A percentile compares a stretch with the other conserved stretches of the same genome.
Conservation (phyloP, 1,139 yeast species). For the Candida labiduridarum region DNA sequence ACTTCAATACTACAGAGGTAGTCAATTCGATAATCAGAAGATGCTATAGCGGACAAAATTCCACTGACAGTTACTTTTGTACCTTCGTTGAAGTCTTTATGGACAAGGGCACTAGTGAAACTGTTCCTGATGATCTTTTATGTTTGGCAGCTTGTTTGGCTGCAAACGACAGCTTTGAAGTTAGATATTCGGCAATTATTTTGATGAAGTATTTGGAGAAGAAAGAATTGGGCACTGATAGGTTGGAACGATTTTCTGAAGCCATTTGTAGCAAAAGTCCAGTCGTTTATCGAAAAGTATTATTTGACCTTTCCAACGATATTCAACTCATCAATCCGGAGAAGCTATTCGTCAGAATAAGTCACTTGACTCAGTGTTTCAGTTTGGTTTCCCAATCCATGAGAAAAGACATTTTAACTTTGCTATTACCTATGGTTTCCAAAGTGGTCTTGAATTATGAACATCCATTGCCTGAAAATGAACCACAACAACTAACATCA, state of each 20-base stretch:
- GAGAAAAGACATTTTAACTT: conserved; percentile 76
- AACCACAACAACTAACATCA: neutral
- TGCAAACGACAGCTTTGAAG: conserved; percentile 63
- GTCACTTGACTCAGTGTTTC: conserved; percentile 73
- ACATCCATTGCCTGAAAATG: conserved; percentile 4
- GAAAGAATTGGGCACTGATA: conserved; percentile 47
- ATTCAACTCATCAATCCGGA: conserved; percentile 56
- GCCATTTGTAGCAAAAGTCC: conserved; percentile 66
- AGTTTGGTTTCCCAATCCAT: conserved; percentile 56
- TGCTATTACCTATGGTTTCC: conserved; percentile 89
- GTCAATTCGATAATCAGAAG: conserved; percentile 65
- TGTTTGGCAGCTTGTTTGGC: conserved; percentile 69
- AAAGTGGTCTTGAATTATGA: conserved; percentile 63
- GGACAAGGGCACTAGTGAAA: conserved; percentile 31
- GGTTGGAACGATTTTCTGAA: conserved; percentile 54
- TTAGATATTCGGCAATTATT: conserved; percentile 64
- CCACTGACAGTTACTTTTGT: conserved; percentile 69
- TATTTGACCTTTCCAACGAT: conserved; percentile 66
- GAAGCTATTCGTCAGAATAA: conserved; percentile 61
- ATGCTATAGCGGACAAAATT: conserved; percentile 64
- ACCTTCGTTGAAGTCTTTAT: conserved; percentile 66
- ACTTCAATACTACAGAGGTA: conserved; percentile 58
- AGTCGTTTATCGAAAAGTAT: conserved; percentile 76
- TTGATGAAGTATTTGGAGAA: conserved; percentile 59
- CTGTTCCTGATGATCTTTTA: conserved; percentile 57